Conservation (phyloP, 140 eudicot genomes). For the Ambrosia hybrid region DNA sequence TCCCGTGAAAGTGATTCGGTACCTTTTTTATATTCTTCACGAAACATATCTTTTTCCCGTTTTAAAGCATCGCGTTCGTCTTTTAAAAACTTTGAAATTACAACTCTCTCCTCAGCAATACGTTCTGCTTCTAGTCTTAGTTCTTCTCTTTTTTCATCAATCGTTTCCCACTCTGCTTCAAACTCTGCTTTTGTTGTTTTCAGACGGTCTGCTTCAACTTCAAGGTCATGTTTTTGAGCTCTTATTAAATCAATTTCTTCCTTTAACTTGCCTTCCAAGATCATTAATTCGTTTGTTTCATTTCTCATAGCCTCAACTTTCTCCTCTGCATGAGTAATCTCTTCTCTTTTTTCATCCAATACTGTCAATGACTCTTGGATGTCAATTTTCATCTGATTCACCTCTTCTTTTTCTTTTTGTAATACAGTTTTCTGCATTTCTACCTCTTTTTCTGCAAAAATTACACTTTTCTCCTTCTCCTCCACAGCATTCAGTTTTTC, state of each 20-base stretch:
- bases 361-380: slow-evolving; percentile 49
- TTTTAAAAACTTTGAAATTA: slow-evolving; percentile 59
- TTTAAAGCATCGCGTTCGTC: slow-evolving; percentile 82
- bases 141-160: slow-evolving; percentile 91
- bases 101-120: slow-evolving; percentile 63
- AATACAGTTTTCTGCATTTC: slow-evolving; percentile 45
- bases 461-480: slow-evolving; percentile 55
- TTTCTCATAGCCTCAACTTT: slow-evolving; percentile 60
- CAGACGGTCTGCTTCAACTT: slow-evolving; percentile 70
- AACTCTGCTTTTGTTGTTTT: slow-evolving; percentile 69
- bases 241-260: slow-evolving; percentile 84
- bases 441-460: slow-evolving; percentile 43
- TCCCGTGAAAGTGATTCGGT: slow-evolving; percentile 69
- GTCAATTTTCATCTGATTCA: slow-evolving; percentile 35
- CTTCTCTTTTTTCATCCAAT: slow-evolving; percentile 55
- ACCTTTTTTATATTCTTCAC: slow-evolving; percentile 62
- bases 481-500: slow-evolving; percentile 49
- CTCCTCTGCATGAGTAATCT: slow-evolving; percentile 58
- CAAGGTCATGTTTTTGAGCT: slow-evolving; percentile 71
- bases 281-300: slow-evolving; percentile 70
- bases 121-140: slow-evolving; percentile 59
- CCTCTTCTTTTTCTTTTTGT: slow-evolving; percentile 56
- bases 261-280: slow-evolving; percentile 69
- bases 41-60: slow-evolving; percentile 62
- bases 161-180: slow-evolving; percentile 82